These are phyloP conservation scores for Candida oleophila DNA, from an alignment of 805 yeast species.

Conservation along the genomic window DNA sequence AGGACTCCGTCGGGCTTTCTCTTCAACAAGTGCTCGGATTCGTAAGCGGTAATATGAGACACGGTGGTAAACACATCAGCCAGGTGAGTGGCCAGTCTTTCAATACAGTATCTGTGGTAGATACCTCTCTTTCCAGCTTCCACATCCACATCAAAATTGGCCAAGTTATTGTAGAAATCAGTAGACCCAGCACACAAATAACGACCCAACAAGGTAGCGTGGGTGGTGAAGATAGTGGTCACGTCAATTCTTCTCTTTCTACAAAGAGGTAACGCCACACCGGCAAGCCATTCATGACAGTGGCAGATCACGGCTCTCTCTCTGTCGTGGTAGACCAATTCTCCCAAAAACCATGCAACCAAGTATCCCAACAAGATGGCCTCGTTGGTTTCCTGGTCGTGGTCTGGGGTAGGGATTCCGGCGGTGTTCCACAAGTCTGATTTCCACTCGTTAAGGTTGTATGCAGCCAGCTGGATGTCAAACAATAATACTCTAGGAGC, in stretches of 20 bases:
- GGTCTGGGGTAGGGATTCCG: constrained; percentile 91
- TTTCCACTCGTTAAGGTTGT: constrained; percentile 86
- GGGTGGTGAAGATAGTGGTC: constrained; percentile 95
- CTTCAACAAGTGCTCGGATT: constrained; percentile 86
- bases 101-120: constrained; percentile 95
- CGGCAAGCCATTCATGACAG: constrained; percentile 98
- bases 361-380: constrained; percentile 90
- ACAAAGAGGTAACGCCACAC: constrained; percentile 90
- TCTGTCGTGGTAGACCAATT: constrained; percentile 78
- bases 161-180: constrained; percentile 90
- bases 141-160: constrained; percentile 88
- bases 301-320: constrained; percentile 90
- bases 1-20: constrained; percentile 97
- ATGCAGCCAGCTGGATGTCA: constrained; percentile 74
- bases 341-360: constrained; percentile 97
- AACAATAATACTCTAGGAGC: constrained; percentile 92
- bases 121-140: constrained; percentile 98
- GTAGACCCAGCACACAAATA: constrained; percentile 95
- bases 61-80: constrained; percentile 98
- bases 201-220: constrained; percentile 93
- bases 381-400: constrained; percentile 85
- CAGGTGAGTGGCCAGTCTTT: constrained; percentile 92
- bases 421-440: constrained; percentile 86
- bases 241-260: constrained; percentile 89
- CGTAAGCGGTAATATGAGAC: constrained; percentile 95